Base-by-base conservation (phyloP, 805 yeast genomes). In the Wickerhamiella galacta region DNA sequence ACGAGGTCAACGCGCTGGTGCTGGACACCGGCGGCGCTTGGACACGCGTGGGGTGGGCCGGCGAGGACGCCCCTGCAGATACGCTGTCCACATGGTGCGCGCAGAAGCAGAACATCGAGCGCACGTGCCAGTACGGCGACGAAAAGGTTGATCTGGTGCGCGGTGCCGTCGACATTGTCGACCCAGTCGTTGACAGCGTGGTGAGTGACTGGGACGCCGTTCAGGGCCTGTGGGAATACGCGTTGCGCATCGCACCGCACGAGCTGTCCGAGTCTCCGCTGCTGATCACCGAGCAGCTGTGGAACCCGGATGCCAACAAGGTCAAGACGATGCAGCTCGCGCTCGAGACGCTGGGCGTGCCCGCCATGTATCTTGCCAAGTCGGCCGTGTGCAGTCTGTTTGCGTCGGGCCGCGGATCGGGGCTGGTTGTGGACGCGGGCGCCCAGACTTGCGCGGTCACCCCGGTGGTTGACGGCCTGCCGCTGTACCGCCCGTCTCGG, bases 1-100 rank as follows among this genome's bases (percentile, higher is more conserved):
- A 87, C 57, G 98, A 87, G 53, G 75, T 90, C 41, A 72, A 82
- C 41, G 93, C 96, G 18, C 65, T 90, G 2, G 93, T 87, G 21
- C 62, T 87, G 17, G 96, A 90, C 49, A 85, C 93, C 2, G 96
- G 96, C 22, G 75, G 94, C 8, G 71, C 64, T 39, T 60, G 71
- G 38, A 82, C 95, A 5, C 71, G 87, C 34, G 71, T 76, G 14
- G 98, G 98, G 1, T 83, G 70, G 54, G 85, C 95, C 3, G 96
- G 96, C 8, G 87, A 82, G 36, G 95, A 85, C 50, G 66, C 70
- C 34, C 98, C 98, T 9, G 69, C 75, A 41, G 58, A 73, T 3
- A 69, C 78, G 16, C 53, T 40, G 14, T 32, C 43, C 8, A 34
- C 43, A 17, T 16, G 25, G 21, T 46, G 38, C 35, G 42, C 42